Percentiles rank a stretch among this genome's conserved stretches.
phyloP scores from a whole-genome alignment of 1,284 basidiomycete genomes.

The Irpex sp. region DNA sequence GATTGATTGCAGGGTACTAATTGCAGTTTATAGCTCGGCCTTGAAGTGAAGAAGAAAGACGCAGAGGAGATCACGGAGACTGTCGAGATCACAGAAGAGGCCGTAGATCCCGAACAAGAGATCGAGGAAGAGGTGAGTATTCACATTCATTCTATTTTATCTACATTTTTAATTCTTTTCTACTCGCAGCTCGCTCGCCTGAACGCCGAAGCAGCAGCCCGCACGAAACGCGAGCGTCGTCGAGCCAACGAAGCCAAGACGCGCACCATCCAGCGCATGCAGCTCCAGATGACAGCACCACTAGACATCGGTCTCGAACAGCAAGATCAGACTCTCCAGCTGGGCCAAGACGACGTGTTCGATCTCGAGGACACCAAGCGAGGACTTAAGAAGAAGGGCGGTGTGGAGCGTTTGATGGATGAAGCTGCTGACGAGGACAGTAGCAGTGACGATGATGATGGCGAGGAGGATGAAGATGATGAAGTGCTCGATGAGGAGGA shows the following conservation, averaged over 20 bases:
- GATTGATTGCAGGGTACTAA: too few relatives aligned
- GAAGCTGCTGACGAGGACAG: constrained; percentile 43
- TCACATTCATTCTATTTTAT: too few relatives aligned
- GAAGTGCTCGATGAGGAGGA: constrained; percentile 65
- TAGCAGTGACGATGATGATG: constrained; percentile 32
- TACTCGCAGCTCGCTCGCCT: constrained; percentile 72
- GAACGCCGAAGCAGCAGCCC: constrained; percentile 74
- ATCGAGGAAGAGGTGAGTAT: constrained; percentile 77
- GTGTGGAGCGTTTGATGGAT: constrained; percentile 45
- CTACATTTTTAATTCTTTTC: not conserved
- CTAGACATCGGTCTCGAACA: constrained; percentile 94
- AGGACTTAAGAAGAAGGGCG: constrained; percentile 41
- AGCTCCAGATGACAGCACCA: constrained; percentile 96
- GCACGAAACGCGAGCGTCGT: constrained; percentile 81
- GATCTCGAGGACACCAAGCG: constrained; percentile 71
- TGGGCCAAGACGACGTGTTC: constrained; percentile 83
- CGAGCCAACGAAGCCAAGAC: constrained; percentile 88
- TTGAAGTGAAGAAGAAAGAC: constrained; percentile 75
- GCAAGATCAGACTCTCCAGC: constrained; percentile 63
- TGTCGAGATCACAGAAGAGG: constrained; percentile 69
- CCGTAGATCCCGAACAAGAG: constrained; percentile 79
- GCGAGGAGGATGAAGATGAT: constrained; percentile 41
- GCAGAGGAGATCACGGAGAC: constrained; percentile 76
- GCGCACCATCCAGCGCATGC: constrained; percentile 91
- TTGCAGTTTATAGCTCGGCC: constrained; percentile 65